Evolutionary conservation across 345 rosid species (phyloP).

Genomic region (Passiflora organensis): DNA sequence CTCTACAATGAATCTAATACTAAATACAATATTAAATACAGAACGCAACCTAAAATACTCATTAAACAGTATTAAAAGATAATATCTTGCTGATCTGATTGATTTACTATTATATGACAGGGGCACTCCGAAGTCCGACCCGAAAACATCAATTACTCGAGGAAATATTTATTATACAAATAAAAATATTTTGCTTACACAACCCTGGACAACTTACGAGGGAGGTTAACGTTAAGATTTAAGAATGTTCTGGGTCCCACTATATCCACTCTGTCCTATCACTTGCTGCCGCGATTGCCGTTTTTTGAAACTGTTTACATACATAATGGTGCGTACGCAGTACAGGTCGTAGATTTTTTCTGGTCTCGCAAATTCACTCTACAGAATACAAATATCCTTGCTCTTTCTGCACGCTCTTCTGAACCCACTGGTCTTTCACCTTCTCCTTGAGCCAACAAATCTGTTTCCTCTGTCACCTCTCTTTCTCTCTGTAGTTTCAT

Average conservation of each 20-base stretch:
- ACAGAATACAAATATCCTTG: background rate
- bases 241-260: constrained; percentile 23
- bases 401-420: constrained; percentile 26
- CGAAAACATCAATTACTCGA: too few species aligned
- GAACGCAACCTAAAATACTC: too few species aligned
- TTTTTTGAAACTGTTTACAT: too few species aligned
- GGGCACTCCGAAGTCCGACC: too few species aligned
- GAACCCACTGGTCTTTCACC: background rate
- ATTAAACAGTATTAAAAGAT: too few species aligned
- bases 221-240: constrained; percentile 14
- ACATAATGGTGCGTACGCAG: constrained; percentile 11
- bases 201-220: background rate
- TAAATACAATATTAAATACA: too few species aligned
- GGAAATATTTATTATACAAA: too few species aligned
- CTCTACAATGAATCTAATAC: too few species aligned
- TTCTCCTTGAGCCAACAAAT: constrained; percentile 12
- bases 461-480: constrained; percentile 1
- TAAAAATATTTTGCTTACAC: too few species aligned
- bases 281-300: background rate
- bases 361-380: background rate
- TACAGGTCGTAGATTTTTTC: background rate
- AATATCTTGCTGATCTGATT: too few species aligned
- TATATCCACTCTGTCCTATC: constrained; percentile 11
- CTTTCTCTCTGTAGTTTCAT: background rate
- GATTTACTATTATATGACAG: too few species aligned